These are phyloP conservation scores for Primulina eburnea DNA, from an alignment of 257 asterid species.

Conservation along the genomic window DNA sequence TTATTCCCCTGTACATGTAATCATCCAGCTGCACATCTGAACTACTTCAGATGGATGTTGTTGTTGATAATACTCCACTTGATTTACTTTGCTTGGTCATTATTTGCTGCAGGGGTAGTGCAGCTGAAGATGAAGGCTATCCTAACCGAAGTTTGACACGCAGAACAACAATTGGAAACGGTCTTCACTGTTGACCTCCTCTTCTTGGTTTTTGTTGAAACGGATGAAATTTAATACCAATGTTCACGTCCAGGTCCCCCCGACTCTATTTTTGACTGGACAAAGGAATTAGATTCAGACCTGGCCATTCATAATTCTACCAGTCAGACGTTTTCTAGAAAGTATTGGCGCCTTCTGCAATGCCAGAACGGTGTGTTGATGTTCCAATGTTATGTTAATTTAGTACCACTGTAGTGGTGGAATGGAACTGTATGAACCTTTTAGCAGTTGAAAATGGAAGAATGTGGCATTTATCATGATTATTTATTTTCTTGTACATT, in stretches of 20 bases:
- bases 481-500: slow-evolving; percentile 23
- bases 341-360: slow-evolving; percentile 86
- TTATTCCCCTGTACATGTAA: background rate
- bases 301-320: slow-evolving; percentile 55
- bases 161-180: slow-evolving; percentile 70
- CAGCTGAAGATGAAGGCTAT: slow-evolving; percentile 71
- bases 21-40: slow-evolving; percentile 8
- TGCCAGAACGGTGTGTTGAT: slow-evolving; percentile 74
- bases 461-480: slow-evolving; percentile 21
- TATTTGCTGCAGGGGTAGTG: slow-evolving; percentile 54
- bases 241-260: slow-evolving; percentile 64
- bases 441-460: slow-evolving; percentile 17
- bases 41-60: slow-evolving; percentile 16
- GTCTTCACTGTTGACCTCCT: slow-evolving; percentile 34
- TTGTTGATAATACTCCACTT: slow-evolving; percentile 6
- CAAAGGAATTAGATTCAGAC: slow-evolving; percentile 72
- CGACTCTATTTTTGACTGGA: slow-evolving; percentile 80
- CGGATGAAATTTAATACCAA: slow-evolving; percentile 17
- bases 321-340: slow-evolving; percentile 75
- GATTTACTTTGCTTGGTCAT: slow-evolving; percentile 26
- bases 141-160: slow-evolving; percentile 41
- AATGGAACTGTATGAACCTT: slow-evolving; percentile 4
- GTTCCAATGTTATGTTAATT: slow-evolving; percentile 15
- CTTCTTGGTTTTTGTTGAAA: slow-evolving; percentile 23
- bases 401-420: slow-evolving; percentile 4